Evolutionary conservation across 805 yeast species (phyloP).

Genomic region (Ascoidea rubescens): DNA sequence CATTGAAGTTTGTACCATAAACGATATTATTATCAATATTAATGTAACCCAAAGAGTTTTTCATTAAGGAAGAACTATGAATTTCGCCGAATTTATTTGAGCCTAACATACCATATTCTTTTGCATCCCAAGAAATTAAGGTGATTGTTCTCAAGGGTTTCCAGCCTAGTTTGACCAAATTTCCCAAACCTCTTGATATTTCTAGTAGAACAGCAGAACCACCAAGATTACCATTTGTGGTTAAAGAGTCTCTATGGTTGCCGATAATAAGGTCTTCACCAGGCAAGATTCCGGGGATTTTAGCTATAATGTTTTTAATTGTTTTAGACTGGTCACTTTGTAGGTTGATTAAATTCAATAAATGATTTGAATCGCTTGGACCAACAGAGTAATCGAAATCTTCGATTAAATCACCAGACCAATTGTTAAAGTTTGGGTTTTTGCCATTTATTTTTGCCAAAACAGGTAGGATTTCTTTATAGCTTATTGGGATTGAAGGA

Average conservation of each 20-base stretch:
- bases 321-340: slow-evolving; percentile 29
- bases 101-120: not conserved
- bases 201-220: slow-evolving; percentile 38
- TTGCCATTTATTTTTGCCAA: slow-evolving; percentile 21
- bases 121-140: slow-evolving; percentile 6
- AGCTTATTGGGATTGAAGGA: slow-evolving; percentile 39
- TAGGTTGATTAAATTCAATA: slow-evolving; percentile 25
- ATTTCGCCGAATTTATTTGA: not conserved
- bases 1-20: slow-evolving; percentile 32
- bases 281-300: slow-evolving; percentile 39
- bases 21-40: slow-evolving; percentile 14
- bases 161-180: slow-evolving; percentile 3
- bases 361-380: slow-evolving; percentile 21
- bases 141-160: slow-evolving; percentile 7
- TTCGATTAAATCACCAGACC: slow-evolving; percentile 24
- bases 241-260: slow-evolving; percentile 38
- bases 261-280: slow-evolving; percentile 43
- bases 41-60: no score
- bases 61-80: no score
- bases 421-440: slow-evolving; percentile 22
- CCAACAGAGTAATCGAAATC: slow-evolving; percentile 32
- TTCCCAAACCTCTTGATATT: slow-evolving; percentile 30
- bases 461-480: slow-evolving; percentile 27
- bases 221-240: slow-evolving; percentile 29
- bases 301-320: slow-evolving; percentile 33